Conservation (phyloP, 208 protist species). For the Herpetomonas tarakana region DNA sequence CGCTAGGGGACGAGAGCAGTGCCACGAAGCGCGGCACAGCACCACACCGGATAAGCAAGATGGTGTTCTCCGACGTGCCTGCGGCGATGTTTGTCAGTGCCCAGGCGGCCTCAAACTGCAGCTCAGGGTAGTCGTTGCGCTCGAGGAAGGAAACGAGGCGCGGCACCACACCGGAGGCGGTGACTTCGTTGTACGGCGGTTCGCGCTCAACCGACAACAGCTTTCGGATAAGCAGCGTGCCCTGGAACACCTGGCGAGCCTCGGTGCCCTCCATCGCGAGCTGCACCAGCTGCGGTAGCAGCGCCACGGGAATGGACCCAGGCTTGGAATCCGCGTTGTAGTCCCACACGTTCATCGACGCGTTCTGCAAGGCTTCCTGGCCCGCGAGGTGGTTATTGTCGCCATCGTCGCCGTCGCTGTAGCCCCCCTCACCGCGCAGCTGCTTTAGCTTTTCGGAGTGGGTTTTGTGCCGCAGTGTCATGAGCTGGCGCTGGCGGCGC, state of each 20-base stretch:
- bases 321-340: slow-evolving; percentile 44
- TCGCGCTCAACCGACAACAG: slow-evolving; percentile 91
- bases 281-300: slow-evolving; percentile 65
- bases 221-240: slow-evolving; percentile 84
- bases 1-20: slow-evolving; percentile 86
- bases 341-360: slow-evolving; percentile 41
- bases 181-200: slow-evolving; percentile 96
- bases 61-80: slow-evolving; percentile 95
- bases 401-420: slow-evolving; percentile 9
- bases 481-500: slow-evolving; percentile 67
- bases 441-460: slow-evolving; percentile 68
- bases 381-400: neutral
- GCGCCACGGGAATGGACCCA: slow-evolving; percentile 46
- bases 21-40: slow-evolving; percentile 96
- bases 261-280: slow-evolving; percentile 45
- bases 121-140: slow-evolving; percentile 53
- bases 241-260: slow-evolving; percentile 66
- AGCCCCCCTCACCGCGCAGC: slow-evolving; percentile 37
- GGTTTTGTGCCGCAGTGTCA: slow-evolving; percentile 55
- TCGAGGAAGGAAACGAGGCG: slow-evolving; percentile 92
- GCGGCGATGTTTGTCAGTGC: slow-evolving; percentile 99
- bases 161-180: slow-evolving; percentile 93
- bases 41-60: slow-evolving; percentile 85
- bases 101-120: slow-evolving; percentile 99
- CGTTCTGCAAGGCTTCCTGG: neutral